A percentile compares a stretch with the other conserved stretches of the same genome.
These are phyloP conservation scores for Colletotrichum sp. DNA, from an alignment of 2,329 filamentous ascomycete species.

Conservation along the genomic window DNA sequence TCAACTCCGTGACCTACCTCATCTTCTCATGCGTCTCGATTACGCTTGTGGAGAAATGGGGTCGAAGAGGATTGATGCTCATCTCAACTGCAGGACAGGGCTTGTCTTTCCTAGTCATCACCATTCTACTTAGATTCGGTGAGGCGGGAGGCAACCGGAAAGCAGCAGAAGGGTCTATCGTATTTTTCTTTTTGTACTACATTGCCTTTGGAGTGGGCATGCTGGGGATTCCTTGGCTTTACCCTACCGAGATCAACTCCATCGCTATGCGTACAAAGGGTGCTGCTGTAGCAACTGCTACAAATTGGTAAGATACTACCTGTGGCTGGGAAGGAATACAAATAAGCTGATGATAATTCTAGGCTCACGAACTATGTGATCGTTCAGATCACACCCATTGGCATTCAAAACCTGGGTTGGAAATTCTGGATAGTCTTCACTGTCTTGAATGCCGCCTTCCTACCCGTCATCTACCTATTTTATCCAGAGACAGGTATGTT, in stretches of 20 bases:
- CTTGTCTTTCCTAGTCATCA: constrained; percentile 32
- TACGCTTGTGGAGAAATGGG: constrained; percentile 32
- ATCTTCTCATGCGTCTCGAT: constrained; percentile 28
- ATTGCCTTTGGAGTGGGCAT: constrained; percentile 35
- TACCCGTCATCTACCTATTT: not conserved
- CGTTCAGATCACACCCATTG: not conserved
- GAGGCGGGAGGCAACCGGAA: constrained; percentile 24
- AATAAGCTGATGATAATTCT: not conserved
- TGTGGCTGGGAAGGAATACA: rapidly evolving
- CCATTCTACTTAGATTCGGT: constrained; percentile 27
- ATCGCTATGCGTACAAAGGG: constrained; percentile 44
- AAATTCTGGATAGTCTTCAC: not conserved
- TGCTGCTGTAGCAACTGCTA: constrained; percentile 28
- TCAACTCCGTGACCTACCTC: constrained; percentile 34
- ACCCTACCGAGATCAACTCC: constrained; percentile 35
- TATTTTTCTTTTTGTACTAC: constrained; percentile 36
- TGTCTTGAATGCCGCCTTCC: not conserved
- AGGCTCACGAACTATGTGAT: not conserved
- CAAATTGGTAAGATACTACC: not conserved
- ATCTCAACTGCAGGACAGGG: constrained; percentile 30
- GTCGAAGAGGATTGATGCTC: constrained; percentile 34
- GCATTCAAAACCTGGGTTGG: not conserved
- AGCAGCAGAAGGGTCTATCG: constrained; percentile 30
- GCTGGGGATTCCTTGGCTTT: constrained; percentile 44
- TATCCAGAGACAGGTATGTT: not conserved